Evolutionary conservation across 257 asterid species (phyloP).

Genomic region (Fraxinus pennsylvanica): DNA sequence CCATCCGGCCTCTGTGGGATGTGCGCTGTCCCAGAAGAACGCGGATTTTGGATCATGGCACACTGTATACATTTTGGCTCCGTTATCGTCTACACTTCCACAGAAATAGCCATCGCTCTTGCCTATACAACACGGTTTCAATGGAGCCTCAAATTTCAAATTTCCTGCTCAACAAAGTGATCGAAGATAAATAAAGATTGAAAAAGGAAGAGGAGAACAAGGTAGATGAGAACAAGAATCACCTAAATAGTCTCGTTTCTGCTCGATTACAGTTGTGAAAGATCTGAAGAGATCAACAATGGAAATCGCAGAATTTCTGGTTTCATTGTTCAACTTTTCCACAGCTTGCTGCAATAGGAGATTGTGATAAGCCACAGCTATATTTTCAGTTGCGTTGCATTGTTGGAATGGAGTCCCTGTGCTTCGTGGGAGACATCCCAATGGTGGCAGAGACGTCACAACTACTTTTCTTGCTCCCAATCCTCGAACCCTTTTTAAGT

Average conservation of each 20-base stretch:
- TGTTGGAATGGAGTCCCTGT: conserved; percentile 51
- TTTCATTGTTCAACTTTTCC: conserved; percentile 47
- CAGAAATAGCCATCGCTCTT: conserved; percentile 44
- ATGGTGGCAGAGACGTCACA: conserved; percentile 60
- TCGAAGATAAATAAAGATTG: neutral
- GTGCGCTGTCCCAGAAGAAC: conserved; percentile 82
- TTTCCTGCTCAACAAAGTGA: conserved; percentile 36
- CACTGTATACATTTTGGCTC: conserved; percentile 59
- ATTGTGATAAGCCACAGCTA: conserved; percentile 60
- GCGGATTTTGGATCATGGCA: conserved; percentile 60
- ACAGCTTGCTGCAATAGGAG: conserved; percentile 50
- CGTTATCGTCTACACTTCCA: conserved; percentile 55
- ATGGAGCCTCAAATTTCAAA: conserved; percentile 55
- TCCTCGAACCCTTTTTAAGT: conserved; percentile 40
- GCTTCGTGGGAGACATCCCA: conserved; percentile 79
- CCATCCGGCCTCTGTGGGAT: conserved; percentile 97
- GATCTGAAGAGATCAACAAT: conserved; percentile 65
- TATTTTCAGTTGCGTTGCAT: conserved; percentile 63
- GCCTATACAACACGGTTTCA: conserved; percentile 81
- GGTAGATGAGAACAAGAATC: neutral
- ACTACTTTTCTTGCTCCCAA: conserved; percentile 63
- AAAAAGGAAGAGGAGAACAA: neutral
- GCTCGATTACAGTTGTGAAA: conserved; percentile 47
- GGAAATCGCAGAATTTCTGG: conserved; percentile 35
- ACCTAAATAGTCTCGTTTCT: conserved; percentile 46